Conservation (phyloP, 2,329 filamentous ascomycete genomes). For the Spiromastix sp. region DNA sequence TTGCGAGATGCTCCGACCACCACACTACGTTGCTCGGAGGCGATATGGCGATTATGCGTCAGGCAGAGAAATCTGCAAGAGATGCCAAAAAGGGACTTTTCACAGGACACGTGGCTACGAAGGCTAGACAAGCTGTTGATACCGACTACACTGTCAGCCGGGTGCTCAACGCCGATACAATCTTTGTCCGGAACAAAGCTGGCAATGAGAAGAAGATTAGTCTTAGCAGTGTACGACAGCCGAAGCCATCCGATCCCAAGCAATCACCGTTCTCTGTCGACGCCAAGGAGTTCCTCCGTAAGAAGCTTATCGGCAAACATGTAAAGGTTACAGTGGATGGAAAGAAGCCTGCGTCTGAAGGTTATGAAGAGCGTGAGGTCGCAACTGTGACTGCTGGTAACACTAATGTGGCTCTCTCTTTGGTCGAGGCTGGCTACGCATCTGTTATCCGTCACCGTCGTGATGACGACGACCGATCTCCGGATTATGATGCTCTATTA, state of each 20-base stretch:
- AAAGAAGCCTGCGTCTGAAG: conserved; percentile 77
- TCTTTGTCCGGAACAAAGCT: conserved; percentile 75
- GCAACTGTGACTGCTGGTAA: conserved; percentile 74
- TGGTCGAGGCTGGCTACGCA: conserved; percentile 89
- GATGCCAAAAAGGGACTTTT: conserved; percentile 67
- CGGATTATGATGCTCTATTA: conserved; percentile 67
- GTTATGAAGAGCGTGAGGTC: conserved; percentile 90
- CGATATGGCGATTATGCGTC: conserved; percentile 75
- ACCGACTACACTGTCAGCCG: conserved; percentile 76
- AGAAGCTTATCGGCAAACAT: conserved; percentile 91
- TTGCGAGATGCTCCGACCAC: conserved; percentile 89
- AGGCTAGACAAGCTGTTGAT: conserved; percentile 51
- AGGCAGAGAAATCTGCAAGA: conserved; percentile 79
- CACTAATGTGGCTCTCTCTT: conserved; percentile 72
- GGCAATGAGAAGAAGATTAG: conserved; percentile 83
- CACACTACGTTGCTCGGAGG: conserved; percentile 85
- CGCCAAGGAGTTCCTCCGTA: conserved; percentile 91
- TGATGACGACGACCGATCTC: conserved; percentile 86
- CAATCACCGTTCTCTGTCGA: conserved; percentile 85
- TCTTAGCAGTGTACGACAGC: conserved; percentile 85
- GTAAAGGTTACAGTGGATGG: conserved; percentile 84
- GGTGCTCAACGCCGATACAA: conserved; percentile 78
- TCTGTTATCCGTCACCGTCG: conserved; percentile 91
- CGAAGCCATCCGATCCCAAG: conserved; percentile 76
- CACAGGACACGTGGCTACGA: conserved; percentile 63